Evolutionary conservation across 1,139 yeast species (phyloP), one percentile per base, ranked within the genome.

Genomic region (Protomyces gravidus): DNA sequence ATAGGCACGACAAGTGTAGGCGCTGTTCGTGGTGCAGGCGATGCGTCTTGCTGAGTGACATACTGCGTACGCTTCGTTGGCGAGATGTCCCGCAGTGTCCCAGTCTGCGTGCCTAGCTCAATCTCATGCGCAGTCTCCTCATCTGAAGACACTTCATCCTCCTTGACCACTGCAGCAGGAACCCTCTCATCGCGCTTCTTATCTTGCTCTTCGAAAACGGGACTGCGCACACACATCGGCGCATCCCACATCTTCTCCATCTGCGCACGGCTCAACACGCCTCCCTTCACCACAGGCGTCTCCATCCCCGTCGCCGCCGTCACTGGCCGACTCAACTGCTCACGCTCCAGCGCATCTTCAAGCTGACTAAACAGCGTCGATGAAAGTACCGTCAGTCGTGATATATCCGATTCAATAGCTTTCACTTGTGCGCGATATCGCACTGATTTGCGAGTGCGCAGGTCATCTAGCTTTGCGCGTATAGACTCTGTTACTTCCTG

Each of bases 281-380:
- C 9, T 1, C 17, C 23, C 42, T 15, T 2, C 36, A 13, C 3
- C 4, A 5, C 36, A 5, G 36, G 36, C 36, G 36, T 36, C 17
- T n/a, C 19, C 17, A 7, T 11, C 23, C 2, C 42, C 23, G 19
- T 15, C 0, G 42, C 42, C 2, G 42, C 42, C 23, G 42, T 36
- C 21, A 9, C 23, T 15, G 42, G 42, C 17, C 42, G 42, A 36
- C 42, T 36, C 42, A 36, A 15, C 15, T 36, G 42, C 19, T 36
- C 23, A 3, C 42, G 42, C 6, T n/a, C 42, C 15, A 36, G 42
- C 42, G 42, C 42, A 36, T 36, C 42, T 17, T 36, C 42, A n/a
- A 36, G 21, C 42, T 36, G 42, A 36, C 42, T 36, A 19, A 36
- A 36, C 42, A 36, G 9, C 21, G 42, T 36, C 42, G 42, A 36